phyloP scores from a whole-genome alignment of 805 yeast genomes.

The Wickerhamomyces alni region DNA sequence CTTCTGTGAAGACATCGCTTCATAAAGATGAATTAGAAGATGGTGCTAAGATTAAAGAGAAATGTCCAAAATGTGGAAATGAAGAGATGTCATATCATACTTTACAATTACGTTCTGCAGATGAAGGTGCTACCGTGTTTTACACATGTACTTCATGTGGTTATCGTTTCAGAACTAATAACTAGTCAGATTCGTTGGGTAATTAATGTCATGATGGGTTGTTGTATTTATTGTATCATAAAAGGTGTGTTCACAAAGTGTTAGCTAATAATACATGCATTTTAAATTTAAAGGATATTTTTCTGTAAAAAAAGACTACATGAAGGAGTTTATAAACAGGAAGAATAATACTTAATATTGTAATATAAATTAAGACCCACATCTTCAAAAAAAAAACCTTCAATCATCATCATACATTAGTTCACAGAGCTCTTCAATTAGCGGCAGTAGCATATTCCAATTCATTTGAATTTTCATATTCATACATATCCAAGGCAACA shows the following conservation, averaged over 20 bases:
- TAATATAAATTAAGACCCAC: too few species aligned
- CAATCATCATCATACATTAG: neutral
- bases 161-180: slow-evolving; percentile 90
- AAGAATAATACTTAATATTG: too few species aligned
- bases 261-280: too few species aligned
- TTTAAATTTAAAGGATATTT: too few species aligned
- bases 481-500: slow-evolving; percentile 98
- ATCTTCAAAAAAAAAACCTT: neutral
- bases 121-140: slow-evolving; percentile 99
- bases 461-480: slow-evolving; percentile 81
- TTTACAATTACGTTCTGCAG: slow-evolving; percentile 93
- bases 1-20: slow-evolving; percentile 84
- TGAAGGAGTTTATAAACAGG: too few species aligned
- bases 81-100: slow-evolving; percentile 99
- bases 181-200: slow-evolving; percentile 37
- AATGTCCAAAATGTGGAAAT: slow-evolving; percentile 97
- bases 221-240: slow-evolving; percentile 1
- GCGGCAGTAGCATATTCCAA: slow-evolving; percentile 55
- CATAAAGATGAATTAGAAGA: slow-evolving; percentile 77
- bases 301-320: too few species aligned
- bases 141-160: slow-evolving; percentile 94
- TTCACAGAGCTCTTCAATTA: neutral
- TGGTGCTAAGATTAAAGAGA: slow-evolving; percentile 95
- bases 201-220: neutral
- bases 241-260: neutral